phyloP scores from a whole-genome alignment of 306 rosid genomes.

The Begonia fuchsioides region DNA sequence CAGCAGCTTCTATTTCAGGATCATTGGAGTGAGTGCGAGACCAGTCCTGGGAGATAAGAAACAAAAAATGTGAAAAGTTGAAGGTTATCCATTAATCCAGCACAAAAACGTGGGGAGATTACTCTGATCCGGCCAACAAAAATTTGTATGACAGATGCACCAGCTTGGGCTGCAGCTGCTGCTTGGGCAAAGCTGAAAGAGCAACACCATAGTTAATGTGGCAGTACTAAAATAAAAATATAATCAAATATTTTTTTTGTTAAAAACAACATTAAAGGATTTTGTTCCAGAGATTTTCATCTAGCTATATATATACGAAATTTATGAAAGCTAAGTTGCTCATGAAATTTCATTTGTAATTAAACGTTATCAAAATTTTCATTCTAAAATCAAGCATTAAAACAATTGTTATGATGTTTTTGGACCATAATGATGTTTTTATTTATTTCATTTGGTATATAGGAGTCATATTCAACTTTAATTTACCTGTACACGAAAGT shows the following conservation, averaged over 20 bases:
- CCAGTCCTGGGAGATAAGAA: constrained; percentile 56
- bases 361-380: no score
- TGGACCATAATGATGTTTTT: background rate
- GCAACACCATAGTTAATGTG: constrained; percentile 9
- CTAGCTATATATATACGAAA: no score
- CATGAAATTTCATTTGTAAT: no score
- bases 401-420: no score
- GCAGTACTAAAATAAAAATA: background rate
- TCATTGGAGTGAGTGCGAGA: constrained; percentile 87
- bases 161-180: constrained; percentile 98
- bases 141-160: constrained; percentile 92
- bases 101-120: constrained; percentile 11
- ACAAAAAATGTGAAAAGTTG: no score
- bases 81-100: no score
- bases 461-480: background rate
- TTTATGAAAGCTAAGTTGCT: no score
- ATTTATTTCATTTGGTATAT: background rate
- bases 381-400: no score
- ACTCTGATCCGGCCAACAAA: constrained; percentile 92
- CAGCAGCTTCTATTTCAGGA: constrained; percentile 62
- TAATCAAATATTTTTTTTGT: background rate
- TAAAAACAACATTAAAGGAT: no score
- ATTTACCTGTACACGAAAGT: constrained; percentile 96
- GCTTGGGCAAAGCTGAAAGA: constrained; percentile 84
- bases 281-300: no score